Conservation (phyloP, 495 filamentous ascomycete species). For the Neurospora sp. region DNA sequence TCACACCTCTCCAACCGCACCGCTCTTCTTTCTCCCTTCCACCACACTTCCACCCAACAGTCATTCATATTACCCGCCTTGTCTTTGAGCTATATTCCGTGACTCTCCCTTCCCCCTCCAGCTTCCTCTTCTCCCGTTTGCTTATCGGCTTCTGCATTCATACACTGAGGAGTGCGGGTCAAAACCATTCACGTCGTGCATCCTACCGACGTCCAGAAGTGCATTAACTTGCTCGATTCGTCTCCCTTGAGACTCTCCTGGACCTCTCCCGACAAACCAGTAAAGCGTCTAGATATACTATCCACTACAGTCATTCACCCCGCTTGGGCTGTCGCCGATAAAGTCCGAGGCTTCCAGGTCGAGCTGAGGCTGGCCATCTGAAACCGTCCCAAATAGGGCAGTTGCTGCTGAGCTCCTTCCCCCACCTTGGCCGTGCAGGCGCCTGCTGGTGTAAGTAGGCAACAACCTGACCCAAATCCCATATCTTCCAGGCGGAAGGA, state of each 20-base stretch:
- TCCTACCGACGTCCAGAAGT: not conserved
- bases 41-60: not conserved
- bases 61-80: not conserved
- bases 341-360: not conserved
- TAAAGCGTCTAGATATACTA: not conserved
- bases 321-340: not conserved
- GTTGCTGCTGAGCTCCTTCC: not conserved
- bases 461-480: not conserved
- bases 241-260: not conserved
- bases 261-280: not conserved
- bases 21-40: not conserved
- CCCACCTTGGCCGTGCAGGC: not conserved
- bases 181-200: not conserved
- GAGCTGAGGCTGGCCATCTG: not conserved
- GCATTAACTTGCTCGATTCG: not conserved
- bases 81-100: not conserved
- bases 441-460: not conserved
- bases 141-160: not conserved
- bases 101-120: not conserved
- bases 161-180: not conserved
- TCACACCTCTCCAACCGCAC: slow-evolving; percentile 1
- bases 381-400: not conserved
- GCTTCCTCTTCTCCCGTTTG: not conserved
- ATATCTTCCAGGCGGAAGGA: not conserved
- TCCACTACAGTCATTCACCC: not conserved